Evolutionary conservation across 495 filamentous ascomycete genomes (phyloP).

Genomic region (Penicillium taxi): DNA sequence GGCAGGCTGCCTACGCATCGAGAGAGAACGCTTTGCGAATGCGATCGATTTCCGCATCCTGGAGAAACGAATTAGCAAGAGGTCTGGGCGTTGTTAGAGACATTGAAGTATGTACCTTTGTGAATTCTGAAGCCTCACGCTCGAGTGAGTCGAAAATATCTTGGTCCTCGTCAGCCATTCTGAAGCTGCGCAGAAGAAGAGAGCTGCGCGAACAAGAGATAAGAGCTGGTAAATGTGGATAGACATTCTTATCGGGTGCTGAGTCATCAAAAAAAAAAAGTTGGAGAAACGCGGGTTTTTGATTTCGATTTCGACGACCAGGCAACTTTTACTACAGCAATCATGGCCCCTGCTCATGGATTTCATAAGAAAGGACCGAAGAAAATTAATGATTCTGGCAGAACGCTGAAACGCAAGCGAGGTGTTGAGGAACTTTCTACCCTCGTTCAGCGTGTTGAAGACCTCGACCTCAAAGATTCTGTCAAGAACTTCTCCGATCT

Average conservation of each 20-base stretch:
- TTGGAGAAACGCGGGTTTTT: conserved; percentile 10
- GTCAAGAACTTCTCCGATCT: conserved; percentile 61
- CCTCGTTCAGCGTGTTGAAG: conserved; percentile 41
- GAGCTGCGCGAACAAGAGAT: conserved; percentile 4
- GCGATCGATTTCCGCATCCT: conserved; percentile 95
- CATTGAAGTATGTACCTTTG: conserved; percentile 52
- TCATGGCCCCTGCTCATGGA: conserved; percentile 25
- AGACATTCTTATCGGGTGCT: conserved; percentile 29
- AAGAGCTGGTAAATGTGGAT: no score
- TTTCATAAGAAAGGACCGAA: conserved; percentile 19
- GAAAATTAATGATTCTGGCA: conserved; percentile 20
- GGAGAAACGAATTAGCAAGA: conserved; percentile 14
- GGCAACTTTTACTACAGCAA: conserved; percentile 15
- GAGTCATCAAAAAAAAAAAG: conserved; percentile 33
- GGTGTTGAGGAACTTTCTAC: conserved; percentile 37
- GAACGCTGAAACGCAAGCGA: conserved; percentile 57
- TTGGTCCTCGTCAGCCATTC: conserved; percentile 51
- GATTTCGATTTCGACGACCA: conserved; percentile 13
- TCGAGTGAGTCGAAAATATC: conserved; percentile 81
- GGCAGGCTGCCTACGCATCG: conserved; percentile 58
- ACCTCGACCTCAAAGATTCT: conserved; percentile 43
- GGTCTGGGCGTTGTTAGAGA: background rate
- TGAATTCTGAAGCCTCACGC: conserved; percentile 79
- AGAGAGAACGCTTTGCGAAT: conserved; percentile 85
- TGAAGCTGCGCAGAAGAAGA: conserved; percentile 1